phyloP scores from a whole-genome alignment of 2,329 filamentous ascomycete genomes.

The Passalora sequoiae region DNA sequence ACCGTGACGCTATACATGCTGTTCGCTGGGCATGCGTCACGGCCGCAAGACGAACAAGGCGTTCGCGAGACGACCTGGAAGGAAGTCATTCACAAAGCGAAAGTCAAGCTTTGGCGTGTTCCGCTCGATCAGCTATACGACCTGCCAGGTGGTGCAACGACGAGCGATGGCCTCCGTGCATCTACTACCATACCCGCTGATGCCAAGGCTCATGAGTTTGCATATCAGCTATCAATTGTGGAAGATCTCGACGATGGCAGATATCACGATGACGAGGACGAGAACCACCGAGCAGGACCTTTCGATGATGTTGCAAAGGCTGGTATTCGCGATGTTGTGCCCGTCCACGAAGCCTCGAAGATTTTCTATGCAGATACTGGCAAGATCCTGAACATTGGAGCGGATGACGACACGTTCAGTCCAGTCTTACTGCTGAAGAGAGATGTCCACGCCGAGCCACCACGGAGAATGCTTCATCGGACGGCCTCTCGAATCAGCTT shows the following conservation, averaged over 20 bases:
- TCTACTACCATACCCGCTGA: slow-evolving; percentile 27
- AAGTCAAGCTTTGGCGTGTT: slow-evolving; percentile 70
- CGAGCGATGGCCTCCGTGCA: slow-evolving; percentile 31
- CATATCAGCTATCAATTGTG: slow-evolving; percentile 74
- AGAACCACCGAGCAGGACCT: slow-evolving; percentile 49
- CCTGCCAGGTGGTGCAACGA: slow-evolving; percentile 28
- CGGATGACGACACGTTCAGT: slow-evolving; percentile 62
- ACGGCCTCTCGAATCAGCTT: slow-evolving; percentile 15
- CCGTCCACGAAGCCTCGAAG: slow-evolving; percentile 73
- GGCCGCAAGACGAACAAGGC: slow-evolving; percentile 52
- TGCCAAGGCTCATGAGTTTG: slow-evolving; percentile 55
- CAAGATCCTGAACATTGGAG: slow-evolving; percentile 78
- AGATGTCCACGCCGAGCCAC: slow-evolving; percentile 59
- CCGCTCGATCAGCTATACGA: slow-evolving; percentile 54
- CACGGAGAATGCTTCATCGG: slow-evolving; percentile 52
- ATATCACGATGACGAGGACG: slow-evolving; percentile 61
- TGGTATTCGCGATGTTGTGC: slow-evolving; percentile 62
- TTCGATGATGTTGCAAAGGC: slow-evolving; percentile 59
- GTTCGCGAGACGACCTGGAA: slow-evolving; percentile 77
- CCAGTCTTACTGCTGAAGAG: slow-evolving; percentile 71
- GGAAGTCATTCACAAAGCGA: slow-evolving; percentile 90
- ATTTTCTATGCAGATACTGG: slow-evolving; percentile 92
- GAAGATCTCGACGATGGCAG: slow-evolving; percentile 74
- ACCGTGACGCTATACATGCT: slow-evolving; percentile 90
- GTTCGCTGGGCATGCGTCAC: slow-evolving; percentile 69